These are phyloP conservation scores for Myriosclerotinia duriaeana DNA, from an alignment of 2,329 filamentous ascomycete species.

Conservation along the genomic window DNA sequence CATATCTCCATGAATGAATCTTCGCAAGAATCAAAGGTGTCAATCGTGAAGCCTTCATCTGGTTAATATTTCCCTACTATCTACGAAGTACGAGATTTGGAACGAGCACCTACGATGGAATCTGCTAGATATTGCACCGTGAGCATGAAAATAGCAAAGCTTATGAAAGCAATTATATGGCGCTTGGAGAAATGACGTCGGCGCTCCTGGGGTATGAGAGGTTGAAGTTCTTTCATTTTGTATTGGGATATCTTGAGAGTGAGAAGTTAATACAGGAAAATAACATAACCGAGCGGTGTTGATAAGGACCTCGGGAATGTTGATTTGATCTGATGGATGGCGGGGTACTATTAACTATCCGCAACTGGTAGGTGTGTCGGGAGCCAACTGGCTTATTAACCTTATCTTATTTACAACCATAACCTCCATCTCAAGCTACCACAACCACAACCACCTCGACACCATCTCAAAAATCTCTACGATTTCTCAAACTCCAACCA, in stretches of 20 bases:
- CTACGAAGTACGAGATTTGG: not conserved
- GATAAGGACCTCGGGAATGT: slow-evolving; percentile 10
- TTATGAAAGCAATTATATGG: not conserved
- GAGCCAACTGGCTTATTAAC: no score
- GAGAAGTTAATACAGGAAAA: not conserved
- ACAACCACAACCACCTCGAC: no score
- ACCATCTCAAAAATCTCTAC: no score
- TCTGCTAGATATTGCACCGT: not conserved
- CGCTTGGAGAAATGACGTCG: not conserved
- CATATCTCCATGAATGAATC: not conserved
- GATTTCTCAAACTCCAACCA: no score
- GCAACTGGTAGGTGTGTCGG: no score
- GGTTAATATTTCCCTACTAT: not conserved
- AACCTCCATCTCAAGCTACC: no score
- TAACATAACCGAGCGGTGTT: not conserved
- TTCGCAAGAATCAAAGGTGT: not conserved
- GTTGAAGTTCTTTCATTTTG: not conserved
- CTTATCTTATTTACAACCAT: no score
- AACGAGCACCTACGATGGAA: not conserved
- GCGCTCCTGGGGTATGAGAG: not conserved
- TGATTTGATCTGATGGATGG: not conserved
- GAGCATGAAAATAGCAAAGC: not conserved
- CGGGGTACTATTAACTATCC: not conserved
- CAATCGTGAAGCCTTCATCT: not conserved
- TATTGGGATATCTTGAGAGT: not conserved